Evolutionary conservation across 805 yeast species (phyloP).

Genomic region (Metschnikowia gelsemii): DNA sequence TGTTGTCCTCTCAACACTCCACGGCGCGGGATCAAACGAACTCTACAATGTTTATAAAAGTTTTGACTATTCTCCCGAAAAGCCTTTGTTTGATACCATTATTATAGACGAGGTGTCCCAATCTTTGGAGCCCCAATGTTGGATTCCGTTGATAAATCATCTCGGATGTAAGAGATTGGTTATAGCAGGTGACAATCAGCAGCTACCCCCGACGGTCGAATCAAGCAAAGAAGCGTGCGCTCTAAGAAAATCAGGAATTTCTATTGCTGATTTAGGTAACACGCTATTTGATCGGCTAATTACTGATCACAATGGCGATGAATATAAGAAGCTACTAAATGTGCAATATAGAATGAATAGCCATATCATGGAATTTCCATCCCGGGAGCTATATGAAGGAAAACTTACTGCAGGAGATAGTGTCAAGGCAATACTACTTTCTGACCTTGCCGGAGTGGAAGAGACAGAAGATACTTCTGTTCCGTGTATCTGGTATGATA

Average conservation of each 20-base stretch:
- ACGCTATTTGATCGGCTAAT: constrained; percentile 84
- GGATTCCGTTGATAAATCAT: constrained; percentile 85
- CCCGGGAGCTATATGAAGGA: constrained; percentile 60
- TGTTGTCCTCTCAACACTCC: constrained; percentile 81
- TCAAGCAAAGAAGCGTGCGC: constrained; percentile 32
- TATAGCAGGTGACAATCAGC: constrained; percentile 91
- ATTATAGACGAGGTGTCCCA: constrained; percentile 96
- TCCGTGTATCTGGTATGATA: constrained; percentile 80
- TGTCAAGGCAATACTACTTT: constrained; percentile 52
- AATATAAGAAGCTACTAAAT: constrained; percentile 58
- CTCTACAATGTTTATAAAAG: constrained; percentile 52
- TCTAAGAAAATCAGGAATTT: constrained; percentile 21
- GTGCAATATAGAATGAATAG: constrained; percentile 88
- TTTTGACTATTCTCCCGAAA: constrained; percentile 21
- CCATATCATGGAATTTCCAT: constrained; percentile 73
- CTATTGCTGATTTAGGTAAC: constrained; percentile 50
- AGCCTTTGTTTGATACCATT: constrained; percentile 65
- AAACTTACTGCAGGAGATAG: constrained; percentile 59
- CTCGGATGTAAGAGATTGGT: constrained; percentile 56
- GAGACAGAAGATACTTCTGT: constrained; percentile 54
- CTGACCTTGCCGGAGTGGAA: constrained; percentile 49
- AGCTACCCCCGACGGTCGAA: constrained; percentile 87
- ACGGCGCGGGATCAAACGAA: constrained; percentile 80
- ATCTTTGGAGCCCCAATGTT: constrained; percentile 90
- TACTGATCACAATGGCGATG: constrained; percentile 38